phyloP scores from a whole-genome alignment of 129 eudicot genomes.

The Helianthus tuberosus region DNA sequence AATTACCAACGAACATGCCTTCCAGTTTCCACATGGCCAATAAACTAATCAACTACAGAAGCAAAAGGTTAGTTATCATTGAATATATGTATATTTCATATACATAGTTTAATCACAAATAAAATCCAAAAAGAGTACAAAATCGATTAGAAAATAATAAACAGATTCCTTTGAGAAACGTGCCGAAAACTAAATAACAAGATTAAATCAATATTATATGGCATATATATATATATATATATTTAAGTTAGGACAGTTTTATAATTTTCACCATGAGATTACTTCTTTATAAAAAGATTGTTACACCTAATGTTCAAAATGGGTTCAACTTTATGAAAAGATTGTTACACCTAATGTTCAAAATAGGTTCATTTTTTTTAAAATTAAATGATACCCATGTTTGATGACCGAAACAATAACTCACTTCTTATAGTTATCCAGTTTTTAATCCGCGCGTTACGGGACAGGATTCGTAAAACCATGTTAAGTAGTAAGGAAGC shows the following conservation, averaged over 20 bases:
- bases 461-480: too few species aligned
- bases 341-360: too few species aligned
- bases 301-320: too few species aligned
- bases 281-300: too few species aligned
- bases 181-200: not conserved
- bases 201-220: not conserved
- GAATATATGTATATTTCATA: not conserved
- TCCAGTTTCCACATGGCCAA: not conserved
- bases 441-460: too few species aligned
- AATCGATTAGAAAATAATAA: not conserved
- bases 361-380: too few species aligned
- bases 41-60: not conserved
- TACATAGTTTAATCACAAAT: not conserved
- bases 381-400: too few species aligned
- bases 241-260: not conserved
- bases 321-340: too few species aligned
- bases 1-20: conserved; percentile 3
- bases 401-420: too few species aligned
- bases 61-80: not conserved
- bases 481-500: too few species aligned
- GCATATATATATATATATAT: not conserved
- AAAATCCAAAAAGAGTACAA: not conserved
- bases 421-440: too few species aligned
- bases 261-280: not conserved
- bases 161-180: not conserved